phyloP scores from a whole-genome alignment of 2,329 filamentous ascomycete species.

The Ophiostoma quercus region DNA sequence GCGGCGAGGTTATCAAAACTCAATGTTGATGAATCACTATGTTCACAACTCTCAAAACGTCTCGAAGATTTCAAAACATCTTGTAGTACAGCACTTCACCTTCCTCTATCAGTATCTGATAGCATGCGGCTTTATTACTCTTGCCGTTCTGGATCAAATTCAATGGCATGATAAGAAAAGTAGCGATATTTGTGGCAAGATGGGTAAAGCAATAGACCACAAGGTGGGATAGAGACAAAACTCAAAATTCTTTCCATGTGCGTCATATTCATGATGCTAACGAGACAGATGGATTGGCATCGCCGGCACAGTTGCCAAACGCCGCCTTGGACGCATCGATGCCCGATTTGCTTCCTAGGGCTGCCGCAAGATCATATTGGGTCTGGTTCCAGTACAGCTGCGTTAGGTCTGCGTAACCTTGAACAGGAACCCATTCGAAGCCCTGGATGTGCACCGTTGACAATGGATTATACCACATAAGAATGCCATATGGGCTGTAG shows the following conservation, averaged over 20 bases:
- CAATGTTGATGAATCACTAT: no score
- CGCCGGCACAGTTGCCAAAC: constrained; percentile 18
- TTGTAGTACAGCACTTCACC: no score
- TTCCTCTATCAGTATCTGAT: no score
- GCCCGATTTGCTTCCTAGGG: background rate
- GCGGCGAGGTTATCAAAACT: no score
- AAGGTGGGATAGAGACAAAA: background rate
- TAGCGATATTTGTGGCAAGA: background rate
- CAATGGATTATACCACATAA: constrained; percentile 19
- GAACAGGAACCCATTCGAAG: constrained; percentile 25
- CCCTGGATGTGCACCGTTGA: constrained; percentile 21
- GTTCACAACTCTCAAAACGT: no score
- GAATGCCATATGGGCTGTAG: constrained; percentile 22
- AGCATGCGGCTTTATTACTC: no score
- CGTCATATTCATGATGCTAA: background rate
- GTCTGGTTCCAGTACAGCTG: constrained; percentile 28
- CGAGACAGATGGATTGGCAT: background rate
- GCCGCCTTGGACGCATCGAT: constrained; percentile 7
- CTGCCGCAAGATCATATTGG: constrained; percentile 24
- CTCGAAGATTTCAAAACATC: no score
- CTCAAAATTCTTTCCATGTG: background rate
- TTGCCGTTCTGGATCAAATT: no score
- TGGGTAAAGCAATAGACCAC: background rate
- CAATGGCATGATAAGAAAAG: background rate
- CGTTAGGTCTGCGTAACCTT: constrained; percentile 16